Evolutionary conservation across 768 basidiomycete species (phyloP), one percentile per base, ranked within the genome.

Genomic region (Termitomyces sp.): DNA sequence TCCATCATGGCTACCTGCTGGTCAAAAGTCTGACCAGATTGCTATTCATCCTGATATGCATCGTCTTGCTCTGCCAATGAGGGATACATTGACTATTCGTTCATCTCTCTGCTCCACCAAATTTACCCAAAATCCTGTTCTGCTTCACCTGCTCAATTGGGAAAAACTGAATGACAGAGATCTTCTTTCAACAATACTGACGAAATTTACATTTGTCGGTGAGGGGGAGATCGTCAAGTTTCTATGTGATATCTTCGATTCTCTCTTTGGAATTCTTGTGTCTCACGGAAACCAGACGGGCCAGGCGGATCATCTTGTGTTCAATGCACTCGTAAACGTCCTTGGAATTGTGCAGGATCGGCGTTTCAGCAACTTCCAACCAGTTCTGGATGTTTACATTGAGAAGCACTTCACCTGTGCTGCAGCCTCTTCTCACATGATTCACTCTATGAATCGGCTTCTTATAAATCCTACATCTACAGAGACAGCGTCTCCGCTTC

Each of bases 161-260:
- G 86, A 91, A 67, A 79, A 80, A 49, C 74, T 93, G 13, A 65
- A 69, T 1, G 85, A 89, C 57, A 81, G 82, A 56, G 86, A 88
- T 9, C 69, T 83, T 12, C 79, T 98, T 18, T 78, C 86, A 4
- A 82, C 85, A 0, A 83, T 92, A 13, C 82, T 98, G 53, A 80
- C 82, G 60, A 87, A 91, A 71, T 93, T 98, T 70, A 88, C 89
- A 3, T 98, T 95, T 68, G 94, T 95, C 18, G 88, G 91, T 9
- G 95, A 98, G 72, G 88, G 91, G 18, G 95, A 98, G 73, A 93
- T 95, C 36, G 90, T 95, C 70, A 95, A 95, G 70, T 95, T 94
- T 71, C 79, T 94, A 20, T 84, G 89, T 26, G 86, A 93, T 67
- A 92, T 95, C 61, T 94, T 98, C 68, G 93, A 98, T 67, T 85